These are phyloP conservation scores for Triglochin maritima DNA, from an alignment of 106 monocot species.

Conservation along the genomic window DNA sequence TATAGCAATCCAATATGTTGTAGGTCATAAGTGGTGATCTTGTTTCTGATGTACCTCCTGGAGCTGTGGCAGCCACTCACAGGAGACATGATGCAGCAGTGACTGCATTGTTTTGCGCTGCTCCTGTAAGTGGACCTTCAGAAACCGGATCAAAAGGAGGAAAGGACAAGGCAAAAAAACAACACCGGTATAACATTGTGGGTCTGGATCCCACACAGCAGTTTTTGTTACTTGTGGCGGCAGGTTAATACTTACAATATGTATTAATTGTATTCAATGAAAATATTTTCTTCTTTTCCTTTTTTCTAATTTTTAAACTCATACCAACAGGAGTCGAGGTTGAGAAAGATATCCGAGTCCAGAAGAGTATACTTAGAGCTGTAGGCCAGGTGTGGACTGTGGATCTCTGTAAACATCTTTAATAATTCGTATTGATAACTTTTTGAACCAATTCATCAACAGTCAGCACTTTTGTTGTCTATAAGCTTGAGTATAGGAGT, in stretches of 20 bases:
- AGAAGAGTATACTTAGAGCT: constrained; percentile 62
- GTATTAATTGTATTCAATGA: neutral
- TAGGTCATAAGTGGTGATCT: constrained; percentile 93
- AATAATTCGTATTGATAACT: neutral
- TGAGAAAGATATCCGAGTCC: constrained; percentile 80
- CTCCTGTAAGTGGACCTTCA: constrained; percentile 71
- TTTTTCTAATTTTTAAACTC: neutral
- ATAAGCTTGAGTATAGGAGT: too few relatives aligned
- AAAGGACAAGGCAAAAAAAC: constrained; percentile 91
- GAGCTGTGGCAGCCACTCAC: constrained; percentile 91
- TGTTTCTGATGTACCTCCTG: constrained; percentile 84
- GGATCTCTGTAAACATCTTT: neutral
- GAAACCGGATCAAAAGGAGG: constrained; percentile 33
- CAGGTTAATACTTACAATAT: constrained; percentile 44
- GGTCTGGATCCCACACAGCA: constrained; percentile 77
- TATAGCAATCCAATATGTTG: neutral
- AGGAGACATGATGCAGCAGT: constrained; percentile 88
- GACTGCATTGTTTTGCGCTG: constrained; percentile 67
- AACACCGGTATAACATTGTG: constrained; percentile 54
- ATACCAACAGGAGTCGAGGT: constrained; percentile 58
- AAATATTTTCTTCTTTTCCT: neutral
- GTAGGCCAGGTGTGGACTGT: constrained; percentile 60
- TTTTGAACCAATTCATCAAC: too few relatives aligned
- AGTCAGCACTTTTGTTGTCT: too few relatives aligned
- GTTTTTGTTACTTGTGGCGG: constrained; percentile 63